Conservation (phyloP, 2,329 filamentous ascomycete species). For the Arthrobotrys iridis region DNA sequence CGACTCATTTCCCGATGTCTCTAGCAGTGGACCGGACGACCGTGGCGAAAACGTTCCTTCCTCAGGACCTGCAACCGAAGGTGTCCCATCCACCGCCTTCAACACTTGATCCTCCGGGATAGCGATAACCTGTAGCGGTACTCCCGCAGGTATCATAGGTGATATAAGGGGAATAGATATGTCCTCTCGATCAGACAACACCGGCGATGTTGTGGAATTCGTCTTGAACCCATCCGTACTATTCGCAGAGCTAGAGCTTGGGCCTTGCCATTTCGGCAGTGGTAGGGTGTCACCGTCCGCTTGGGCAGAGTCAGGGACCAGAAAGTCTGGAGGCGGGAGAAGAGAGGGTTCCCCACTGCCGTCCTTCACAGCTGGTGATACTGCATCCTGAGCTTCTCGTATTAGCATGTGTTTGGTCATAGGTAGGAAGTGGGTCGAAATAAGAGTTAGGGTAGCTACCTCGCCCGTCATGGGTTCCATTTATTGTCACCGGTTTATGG, state of each 20-base stretch:
- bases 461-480: constrained; percentile 26
- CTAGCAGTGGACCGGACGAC: neutral
- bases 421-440: neutral
- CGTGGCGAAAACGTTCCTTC: constrained; percentile 22
- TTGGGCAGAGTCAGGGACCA: constrained; percentile 25
- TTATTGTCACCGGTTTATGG: constrained; percentile 12
- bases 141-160: constrained; percentile 31
- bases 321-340: constrained; percentile 51
- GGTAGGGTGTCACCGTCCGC: neutral
- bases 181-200: constrained; percentile 38
- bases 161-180: neutral
- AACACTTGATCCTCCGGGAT: constrained; percentile 44
- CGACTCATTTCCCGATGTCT: constrained; percentile 19
- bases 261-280: constrained; percentile 25
- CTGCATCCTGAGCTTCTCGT: constrained; percentile 40
- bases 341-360: constrained; percentile 25
- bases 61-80: neutral
- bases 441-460: constrained; percentile 22
- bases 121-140: constrained; percentile 38
- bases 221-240: constrained; percentile 25
- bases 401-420: neutral
- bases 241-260: constrained; percentile 23
- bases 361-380: constrained; percentile 25
- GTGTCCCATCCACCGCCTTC: constrained; percentile 5
- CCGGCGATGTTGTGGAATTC: constrained; percentile 35